A percentile compares a stretch with the other conserved stretches of the same genome.
Conservation (phyloP, 2,329 filamentous ascomycete species). For the Colletotrichum sansevieriae region DNA sequence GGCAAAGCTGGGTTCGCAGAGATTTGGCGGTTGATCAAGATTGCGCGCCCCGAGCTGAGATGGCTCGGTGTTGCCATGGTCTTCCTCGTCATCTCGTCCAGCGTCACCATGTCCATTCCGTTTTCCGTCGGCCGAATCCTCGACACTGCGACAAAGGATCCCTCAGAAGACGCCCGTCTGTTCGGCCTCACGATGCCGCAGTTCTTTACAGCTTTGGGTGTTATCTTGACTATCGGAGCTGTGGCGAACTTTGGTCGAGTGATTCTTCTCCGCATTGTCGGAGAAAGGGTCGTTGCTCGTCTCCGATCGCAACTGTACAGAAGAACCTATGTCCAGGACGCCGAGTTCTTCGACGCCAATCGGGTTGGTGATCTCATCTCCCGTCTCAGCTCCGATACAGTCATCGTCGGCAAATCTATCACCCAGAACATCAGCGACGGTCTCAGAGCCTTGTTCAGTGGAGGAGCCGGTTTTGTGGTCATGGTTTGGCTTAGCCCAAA, state of each 20-base stretch:
- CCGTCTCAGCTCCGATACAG: slow-evolving; percentile 92
- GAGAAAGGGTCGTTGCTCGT: slow-evolving; percentile 92
- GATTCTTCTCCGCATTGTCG: slow-evolving; percentile 91
- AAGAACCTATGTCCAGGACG: slow-evolving; percentile 95
- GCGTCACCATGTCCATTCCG: slow-evolving; percentile 95
- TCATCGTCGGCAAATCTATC: slow-evolving; percentile 98
- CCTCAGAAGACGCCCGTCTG: slow-evolving; percentile 74
- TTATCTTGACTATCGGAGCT: slow-evolving; percentile 85
- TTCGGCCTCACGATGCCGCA: slow-evolving; percentile 88
- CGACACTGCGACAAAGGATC: slow-evolving; percentile 85
- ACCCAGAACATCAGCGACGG: slow-evolving; percentile 98
- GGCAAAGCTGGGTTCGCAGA: slow-evolving; percentile 76
- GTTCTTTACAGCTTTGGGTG: slow-evolving; percentile 86
- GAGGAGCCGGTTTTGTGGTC: slow-evolving; percentile 86
- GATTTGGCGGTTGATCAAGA: slow-evolving; percentile 88
- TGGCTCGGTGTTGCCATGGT: slow-evolving; percentile 84
- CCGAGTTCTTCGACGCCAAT: slow-evolving; percentile 99
- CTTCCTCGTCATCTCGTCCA: slow-evolving; percentile 89
- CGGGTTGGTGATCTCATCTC: slow-evolving; percentile 96
- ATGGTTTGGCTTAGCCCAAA: slow-evolving; percentile 98
- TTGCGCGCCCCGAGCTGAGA: slow-evolving; percentile 86
- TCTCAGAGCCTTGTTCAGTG: slow-evolving; percentile 90
- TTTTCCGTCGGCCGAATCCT: slow-evolving; percentile 97
- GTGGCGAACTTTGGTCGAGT: slow-evolving; percentile 94
- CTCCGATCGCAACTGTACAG: slow-evolving; percentile 91